Conservation (phyloP, 495 filamentous ascomycete species). For the Endocarpon pusillum region DNA sequence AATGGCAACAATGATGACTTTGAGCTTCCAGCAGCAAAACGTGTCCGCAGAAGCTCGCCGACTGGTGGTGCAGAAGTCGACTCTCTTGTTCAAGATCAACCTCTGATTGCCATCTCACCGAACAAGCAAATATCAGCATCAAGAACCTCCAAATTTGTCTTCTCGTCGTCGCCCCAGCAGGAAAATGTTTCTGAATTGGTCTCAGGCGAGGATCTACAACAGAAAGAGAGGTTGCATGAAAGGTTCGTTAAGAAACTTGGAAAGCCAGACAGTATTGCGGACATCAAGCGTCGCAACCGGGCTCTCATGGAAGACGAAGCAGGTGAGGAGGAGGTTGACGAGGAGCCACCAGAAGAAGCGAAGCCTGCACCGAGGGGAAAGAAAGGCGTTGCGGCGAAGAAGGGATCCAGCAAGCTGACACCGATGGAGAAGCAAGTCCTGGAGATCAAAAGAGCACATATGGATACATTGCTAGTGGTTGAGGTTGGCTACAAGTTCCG, state of each 20-base stretch:
- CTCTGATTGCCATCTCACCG: conserved; percentile 10
- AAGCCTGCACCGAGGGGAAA: conserved; percentile 35
- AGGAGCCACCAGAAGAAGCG: conserved; percentile 34
- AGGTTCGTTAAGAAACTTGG: conserved; percentile 86
- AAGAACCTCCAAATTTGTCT: conserved; percentile 31
- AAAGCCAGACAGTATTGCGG: conserved; percentile 58
- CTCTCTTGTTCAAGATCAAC: too few species aligned
- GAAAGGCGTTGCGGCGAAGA: conserved; percentile 41
- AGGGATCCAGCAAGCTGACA: conserved; percentile 58
- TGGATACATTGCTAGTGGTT: conserved; percentile 75
- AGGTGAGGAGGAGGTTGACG: conserved; percentile 33
- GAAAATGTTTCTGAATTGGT: conserved; percentile 8
- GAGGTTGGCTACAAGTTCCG: conserved; percentile 97
- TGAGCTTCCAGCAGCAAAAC: too few species aligned
- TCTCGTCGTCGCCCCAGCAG: conserved; percentile 23
- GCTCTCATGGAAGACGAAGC: conserved; percentile 35
- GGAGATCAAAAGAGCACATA: conserved; percentile 81
- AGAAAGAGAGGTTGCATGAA: conserved; percentile 50
- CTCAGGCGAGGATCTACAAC: conserved; percentile 24
- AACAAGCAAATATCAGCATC: conserved; percentile 12
- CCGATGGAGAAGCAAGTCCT: conserved; percentile 88
- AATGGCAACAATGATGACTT: too few species aligned
- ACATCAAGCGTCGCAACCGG: conserved; percentile 40
- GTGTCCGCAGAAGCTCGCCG: conserved; percentile 23
- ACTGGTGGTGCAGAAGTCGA: conserved; percentile 6